Evolutionary conservation across 257 asterid species (phyloP), one percentile per base, ranked within the genome.

Genomic region (Plantago ovata): DNA sequence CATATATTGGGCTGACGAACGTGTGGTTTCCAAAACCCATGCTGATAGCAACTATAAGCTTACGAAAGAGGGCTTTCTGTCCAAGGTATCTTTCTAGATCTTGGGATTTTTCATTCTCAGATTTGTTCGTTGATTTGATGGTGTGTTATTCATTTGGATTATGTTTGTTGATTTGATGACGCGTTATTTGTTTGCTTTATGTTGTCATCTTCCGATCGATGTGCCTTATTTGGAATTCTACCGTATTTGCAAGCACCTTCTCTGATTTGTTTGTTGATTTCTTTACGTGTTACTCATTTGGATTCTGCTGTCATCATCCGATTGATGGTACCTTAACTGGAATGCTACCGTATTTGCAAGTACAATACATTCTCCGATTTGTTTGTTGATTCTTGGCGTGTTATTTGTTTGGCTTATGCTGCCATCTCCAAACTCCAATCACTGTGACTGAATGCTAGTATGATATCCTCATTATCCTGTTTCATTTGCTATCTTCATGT

Each of bases 31-130:
- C 1, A 92, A 84, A 80, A 88, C 70, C 70, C 97, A 92, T 33
- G 68, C 76, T 10, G 98, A 92, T 49, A 92, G 96, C 83, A 92
- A 92, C 72, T 92, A 92, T 79, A 92, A 82, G 84, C 86, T 85
- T 60, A 84, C 78, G 21, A 92, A 84, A 74, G 98, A 88, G 60
- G 71, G 75, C 7, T 65, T 92, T 62, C 69, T 92, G 72, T 81
- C 98, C 23, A 92, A 88, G 98, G 98, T 92, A 82, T 49, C 32
- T 49, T 58, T 44, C 47, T 28, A 1, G 50, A 54, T 32, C 18
- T n/a, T 50, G 14, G 28, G 53, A 38, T 14, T 54, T 49, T 43
- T 3, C 16, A 39, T 42, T 63, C 32, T 23, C 59, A 13, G 10
- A 21, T 24, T 51, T 32, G n/a, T n/a, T 39, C 4, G 45, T 12